Base-by-base conservation (phyloP, 306 rosid genomes). In the Acacia crassicarpa region DNA sequence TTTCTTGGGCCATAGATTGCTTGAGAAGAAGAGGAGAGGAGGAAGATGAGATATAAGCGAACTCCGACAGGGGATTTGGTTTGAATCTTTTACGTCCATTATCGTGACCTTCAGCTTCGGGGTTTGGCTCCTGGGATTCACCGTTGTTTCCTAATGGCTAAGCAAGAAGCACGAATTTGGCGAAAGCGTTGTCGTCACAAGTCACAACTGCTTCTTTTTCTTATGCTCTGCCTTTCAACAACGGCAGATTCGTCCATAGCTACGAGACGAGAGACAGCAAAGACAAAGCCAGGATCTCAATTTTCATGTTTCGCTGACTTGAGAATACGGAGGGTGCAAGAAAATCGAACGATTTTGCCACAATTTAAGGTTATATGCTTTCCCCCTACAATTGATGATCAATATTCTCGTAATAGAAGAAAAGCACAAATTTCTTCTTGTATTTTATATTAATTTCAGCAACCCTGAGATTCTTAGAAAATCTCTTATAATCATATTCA, bases 161-260 rank as follows among this genome's bases (percentile, higher is more conserved):
- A 76, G 85, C 65, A 68, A 44, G 53, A 16, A 77, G 85, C n/a
- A 76, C 66, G 38, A 76, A 82, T n/a, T 69, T 56, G 66, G 81
- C 78, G 4, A 82, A 82, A 22, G 78, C 81, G 32, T 76, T 82
- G 66, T 25, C 46, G 35, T 77, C 85, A 53, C 58, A 22, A n/a
- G 35, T 77, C 85, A 53, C 58, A 22, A n/a, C 35, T 43, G 56
- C 82, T 76, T 62, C 85, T 76, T 82, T 77, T 82, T 61, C 81
- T 70, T 58, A 45, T 56, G 13, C 65, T 82, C 33, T 45, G 85
- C 46, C 46, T 76, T 13, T 44, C 54, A 32, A 38, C 35, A 11
- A 3, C 58, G 20, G 38, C 9, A 38, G 78, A 77, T 23, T 82
- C 78, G 58, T 77, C 78, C 81, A 69, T 77, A 25, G 41, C 41